Conservation (phyloP, 352 stramenopile genomes). For the Phytophthora agathidicida region DNA sequence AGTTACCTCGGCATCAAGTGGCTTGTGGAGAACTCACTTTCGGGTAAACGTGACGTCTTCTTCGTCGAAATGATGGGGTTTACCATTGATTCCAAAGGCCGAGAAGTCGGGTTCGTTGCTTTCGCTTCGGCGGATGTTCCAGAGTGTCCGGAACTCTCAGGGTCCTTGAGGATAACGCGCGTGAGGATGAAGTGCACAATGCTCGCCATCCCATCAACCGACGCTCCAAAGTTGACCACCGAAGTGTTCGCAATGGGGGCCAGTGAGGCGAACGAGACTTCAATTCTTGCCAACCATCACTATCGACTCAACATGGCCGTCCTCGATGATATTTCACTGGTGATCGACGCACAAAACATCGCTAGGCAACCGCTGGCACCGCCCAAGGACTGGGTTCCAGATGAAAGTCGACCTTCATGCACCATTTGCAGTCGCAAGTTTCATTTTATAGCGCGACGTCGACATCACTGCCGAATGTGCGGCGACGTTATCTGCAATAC, state of each 20-base stretch:
- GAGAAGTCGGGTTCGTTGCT: constrained; percentile 50
- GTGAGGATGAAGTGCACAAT: constrained; percentile 57
- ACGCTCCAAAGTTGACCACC: constrained; percentile 35
- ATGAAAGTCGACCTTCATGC: constrained; percentile 31
- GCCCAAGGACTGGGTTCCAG: constrained; percentile 44
- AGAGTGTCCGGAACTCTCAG: constrained; percentile 46
- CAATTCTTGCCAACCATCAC: constrained; percentile 43
- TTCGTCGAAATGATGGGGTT: constrained; percentile 61
- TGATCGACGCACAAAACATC: constrained; percentile 62
- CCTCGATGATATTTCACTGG: constrained; percentile 58
- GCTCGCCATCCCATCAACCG: constrained; percentile 36
- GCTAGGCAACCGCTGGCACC: constrained; percentile 39
- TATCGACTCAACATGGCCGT: constrained; percentile 54
- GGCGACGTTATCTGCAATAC: constrained; percentile 59
- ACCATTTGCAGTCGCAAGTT: constrained; percentile 42
- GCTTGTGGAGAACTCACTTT: constrained; percentile 40
- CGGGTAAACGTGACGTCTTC: constrained; percentile 45
- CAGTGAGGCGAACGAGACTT: constrained; percentile 38
- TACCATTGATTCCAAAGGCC: constrained; percentile 38
- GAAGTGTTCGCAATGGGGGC: constrained; percentile 57
- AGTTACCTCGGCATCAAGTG: constrained; percentile 63
- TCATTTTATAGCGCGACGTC: constrained; percentile 38
- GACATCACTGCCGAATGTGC: constrained; percentile 59
- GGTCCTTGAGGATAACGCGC: constrained; percentile 39
- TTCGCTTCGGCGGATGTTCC: constrained; percentile 48